Conservation (phyloP, 768 basidiomycete genomes). For the Coprinellus micaceus region DNA sequence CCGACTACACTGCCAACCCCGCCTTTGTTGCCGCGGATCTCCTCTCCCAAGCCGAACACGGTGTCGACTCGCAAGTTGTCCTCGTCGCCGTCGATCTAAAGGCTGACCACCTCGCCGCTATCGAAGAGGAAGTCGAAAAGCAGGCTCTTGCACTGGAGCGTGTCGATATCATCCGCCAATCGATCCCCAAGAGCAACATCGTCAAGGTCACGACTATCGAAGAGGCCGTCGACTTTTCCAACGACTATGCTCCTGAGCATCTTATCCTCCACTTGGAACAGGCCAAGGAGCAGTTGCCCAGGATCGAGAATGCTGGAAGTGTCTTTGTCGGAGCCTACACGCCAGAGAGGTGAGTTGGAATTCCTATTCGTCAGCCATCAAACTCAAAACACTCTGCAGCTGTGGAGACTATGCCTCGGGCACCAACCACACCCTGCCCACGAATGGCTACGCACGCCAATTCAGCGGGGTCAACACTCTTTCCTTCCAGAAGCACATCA, state of each 20-base stretch:
- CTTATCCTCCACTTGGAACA: constrained; percentile 85
- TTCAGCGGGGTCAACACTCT: constrained; percentile 97
- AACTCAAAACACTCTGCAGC: constrained; percentile 38
- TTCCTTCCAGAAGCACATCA: constrained; percentile 99
- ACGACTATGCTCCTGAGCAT: constrained; percentile 98
- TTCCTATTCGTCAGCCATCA: constrained; percentile 2
- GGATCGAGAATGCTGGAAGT: constrained; percentile 89
- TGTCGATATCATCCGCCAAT: constrained; percentile 86
- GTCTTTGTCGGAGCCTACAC: constrained; percentile 95
- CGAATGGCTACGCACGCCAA: constrained; percentile 94
- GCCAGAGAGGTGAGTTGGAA: constrained; percentile 78
- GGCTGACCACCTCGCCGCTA: constrained; percentile 55
- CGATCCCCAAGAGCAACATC: constrained; percentile 87
- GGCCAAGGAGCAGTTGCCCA: constrained; percentile 58
- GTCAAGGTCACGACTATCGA: constrained; percentile 64
- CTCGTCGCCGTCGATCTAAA: constrained; percentile 77
- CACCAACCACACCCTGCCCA: constrained; percentile 97
- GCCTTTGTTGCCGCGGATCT: constrained; percentile 95
- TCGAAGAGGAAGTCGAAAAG: constrained; percentile 80
- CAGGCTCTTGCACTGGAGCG: constrained; percentile 87
- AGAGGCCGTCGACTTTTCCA: constrained; percentile 85
- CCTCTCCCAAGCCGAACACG: constrained; percentile 97
- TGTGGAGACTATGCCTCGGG: constrained; percentile 99
- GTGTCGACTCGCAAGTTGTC: constrained; percentile 96
- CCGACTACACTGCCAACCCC: constrained; percentile 81